These are phyloP conservation scores for Entelexis sorbosivorans DNA, from an alignment of 1,139 yeast species.

Conservation along the genomic window DNA sequence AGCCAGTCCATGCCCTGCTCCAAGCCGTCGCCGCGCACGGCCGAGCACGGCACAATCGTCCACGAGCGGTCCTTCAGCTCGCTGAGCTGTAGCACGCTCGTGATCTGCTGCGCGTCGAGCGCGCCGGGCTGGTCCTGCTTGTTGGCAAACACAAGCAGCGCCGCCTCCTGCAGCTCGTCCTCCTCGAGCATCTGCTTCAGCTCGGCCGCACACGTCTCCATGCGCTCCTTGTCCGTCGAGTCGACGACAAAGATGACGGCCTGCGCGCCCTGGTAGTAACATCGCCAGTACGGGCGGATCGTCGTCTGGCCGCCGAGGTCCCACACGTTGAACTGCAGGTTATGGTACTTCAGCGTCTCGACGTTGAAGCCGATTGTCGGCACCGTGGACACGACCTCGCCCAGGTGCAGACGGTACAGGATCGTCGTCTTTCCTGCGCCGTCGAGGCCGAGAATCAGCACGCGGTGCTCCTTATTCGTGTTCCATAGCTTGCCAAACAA, in stretches of 20 bases:
- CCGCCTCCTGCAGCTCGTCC: constrained; percentile 83
- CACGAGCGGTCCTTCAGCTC: constrained; percentile 92
- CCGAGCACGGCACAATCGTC: constrained; percentile 96
- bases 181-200: constrained; percentile 84
- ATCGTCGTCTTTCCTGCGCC: constrained; percentile 98
- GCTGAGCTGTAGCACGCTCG: constrained; percentile 72
- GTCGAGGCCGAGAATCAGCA: constrained; percentile 82
- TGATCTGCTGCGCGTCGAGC: constrained; percentile 85
- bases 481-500: constrained; percentile 86
- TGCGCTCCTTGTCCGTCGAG: constrained; percentile 89
- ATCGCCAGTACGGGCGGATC: constrained; percentile 95
- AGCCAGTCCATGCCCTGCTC: constrained; percentile 96
- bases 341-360: constrained; percentile 82
- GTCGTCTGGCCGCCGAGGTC: constrained; percentile 97
- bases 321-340: constrained; percentile 77
- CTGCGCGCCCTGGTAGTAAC: constrained; percentile 91
- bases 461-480: constrained; percentile 77
- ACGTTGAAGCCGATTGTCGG: constrained; percentile 97
- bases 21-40: constrained; percentile 90
- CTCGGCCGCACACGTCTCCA: constrained; percentile 78
- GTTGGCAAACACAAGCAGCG: constrained; percentile 87
- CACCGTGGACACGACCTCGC: constrained; percentile 87
- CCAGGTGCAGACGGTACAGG: constrained; percentile 78
- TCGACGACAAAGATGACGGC: constrained; percentile 95
- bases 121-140: constrained; percentile 98